phyloP scores from a whole-genome alignment of 2,329 filamentous ascomycete genomes.

The Arachnopeziza araneosa region DNA sequence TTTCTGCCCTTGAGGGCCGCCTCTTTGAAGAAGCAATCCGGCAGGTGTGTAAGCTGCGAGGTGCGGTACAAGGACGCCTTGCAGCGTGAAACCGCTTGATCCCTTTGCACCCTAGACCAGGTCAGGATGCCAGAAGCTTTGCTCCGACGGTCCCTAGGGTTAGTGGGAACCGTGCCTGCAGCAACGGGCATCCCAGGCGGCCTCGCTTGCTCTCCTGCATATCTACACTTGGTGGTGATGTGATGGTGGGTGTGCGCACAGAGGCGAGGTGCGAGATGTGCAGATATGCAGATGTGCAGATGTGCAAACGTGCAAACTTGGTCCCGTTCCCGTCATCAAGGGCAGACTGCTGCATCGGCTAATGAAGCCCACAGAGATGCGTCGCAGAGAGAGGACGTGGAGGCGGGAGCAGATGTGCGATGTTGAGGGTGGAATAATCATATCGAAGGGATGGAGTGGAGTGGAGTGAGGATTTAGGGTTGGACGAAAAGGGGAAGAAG shows the following conservation, averaged over 20 bases:
- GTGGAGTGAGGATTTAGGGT: no score
- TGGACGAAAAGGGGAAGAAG: no score
- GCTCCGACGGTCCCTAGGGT: slow-evolving; percentile 3
- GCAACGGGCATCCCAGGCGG: background rate
- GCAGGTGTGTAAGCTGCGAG: background rate
- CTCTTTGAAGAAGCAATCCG: background rate
- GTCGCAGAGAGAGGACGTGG: no score
- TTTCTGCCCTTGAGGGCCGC: background rate
- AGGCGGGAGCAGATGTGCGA: background rate
- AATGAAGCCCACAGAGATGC: no score
- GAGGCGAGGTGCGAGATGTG: background rate
- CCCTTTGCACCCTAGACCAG: background rate
- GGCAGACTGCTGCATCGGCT: no score
- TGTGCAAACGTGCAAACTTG: no score
- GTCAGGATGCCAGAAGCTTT: background rate
- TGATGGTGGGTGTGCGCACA: background rate
- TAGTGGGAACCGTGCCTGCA: slow-evolving; percentile 1
- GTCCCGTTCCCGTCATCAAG: no score
- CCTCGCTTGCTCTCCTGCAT: background rate
- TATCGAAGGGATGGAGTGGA: background rate
- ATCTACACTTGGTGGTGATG: background rate
- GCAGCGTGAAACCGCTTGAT: slow-evolving; percentile 13
- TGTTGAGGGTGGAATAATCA: background rate
- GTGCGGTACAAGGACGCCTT: background rate
- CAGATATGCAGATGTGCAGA: no score